Conservation (phyloP, 345 rosid species). For the Moricandia moricandioides region DNA sequence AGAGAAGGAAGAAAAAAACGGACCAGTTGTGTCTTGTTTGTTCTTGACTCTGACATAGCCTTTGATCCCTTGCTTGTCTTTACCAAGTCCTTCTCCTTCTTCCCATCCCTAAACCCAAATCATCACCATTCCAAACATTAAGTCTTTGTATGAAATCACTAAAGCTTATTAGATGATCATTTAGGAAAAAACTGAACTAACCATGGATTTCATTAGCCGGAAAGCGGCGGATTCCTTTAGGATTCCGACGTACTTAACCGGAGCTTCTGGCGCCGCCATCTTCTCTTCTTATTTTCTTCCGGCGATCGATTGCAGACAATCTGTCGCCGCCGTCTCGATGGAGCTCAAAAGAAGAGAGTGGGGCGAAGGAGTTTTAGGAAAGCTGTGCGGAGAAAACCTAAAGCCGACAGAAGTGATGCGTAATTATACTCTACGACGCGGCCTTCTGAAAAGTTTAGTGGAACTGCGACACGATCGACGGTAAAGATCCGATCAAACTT, state of each 20-base stretch:
- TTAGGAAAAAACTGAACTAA: neutral
- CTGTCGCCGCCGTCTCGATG: conserved; percentile 36
- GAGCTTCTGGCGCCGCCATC: conserved; percentile 95
- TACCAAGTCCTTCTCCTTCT: conserved; percentile 99
- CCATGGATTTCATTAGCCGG: conserved; percentile 98
- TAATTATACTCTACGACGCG: conserved; percentile 14
- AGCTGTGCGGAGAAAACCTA: conserved; percentile 20
- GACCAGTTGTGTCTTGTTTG: conserved; percentile 85
- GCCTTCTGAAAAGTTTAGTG: conserved; percentile 3
- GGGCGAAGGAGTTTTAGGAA: conserved; percentile 25
- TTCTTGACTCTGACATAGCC: conserved; percentile 81
- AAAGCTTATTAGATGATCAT: neutral
- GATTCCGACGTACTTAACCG: conserved; percentile 82
- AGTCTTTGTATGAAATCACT: neutral
- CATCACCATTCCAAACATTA: conserved; percentile 11
- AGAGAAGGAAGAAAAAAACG: neutral
- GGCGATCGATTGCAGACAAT: conserved; percentile 32
- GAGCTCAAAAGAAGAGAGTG: conserved; percentile 20
- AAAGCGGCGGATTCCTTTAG: conserved; percentile 80
- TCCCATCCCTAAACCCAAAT: conserved; percentile 75
- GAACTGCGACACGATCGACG: neutral
- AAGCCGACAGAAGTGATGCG: conserved; percentile 33
- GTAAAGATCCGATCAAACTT: neutral
- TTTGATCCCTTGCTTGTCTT: conserved; percentile 97
- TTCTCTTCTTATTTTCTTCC: conserved; percentile 17